These are phyloP conservation scores for Plasmodium malariae DNA, from an alignment of 169 alveolate species.

Conservation along the genomic window DNA sequence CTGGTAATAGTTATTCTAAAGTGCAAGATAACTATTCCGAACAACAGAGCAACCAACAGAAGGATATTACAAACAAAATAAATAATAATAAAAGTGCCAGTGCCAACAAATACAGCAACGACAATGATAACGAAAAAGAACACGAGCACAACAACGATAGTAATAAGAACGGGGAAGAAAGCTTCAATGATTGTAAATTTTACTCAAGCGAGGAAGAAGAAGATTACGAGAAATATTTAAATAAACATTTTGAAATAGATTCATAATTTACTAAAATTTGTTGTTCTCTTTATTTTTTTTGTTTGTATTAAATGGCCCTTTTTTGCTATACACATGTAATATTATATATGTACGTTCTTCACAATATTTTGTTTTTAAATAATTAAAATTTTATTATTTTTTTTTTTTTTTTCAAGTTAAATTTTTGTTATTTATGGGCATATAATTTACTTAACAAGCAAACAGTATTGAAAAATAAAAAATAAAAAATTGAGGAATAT, in stretches of 20 bases:
- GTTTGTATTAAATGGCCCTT: background rate
- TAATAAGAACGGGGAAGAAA: slow-evolving; percentile 6
- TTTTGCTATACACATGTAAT: background rate
- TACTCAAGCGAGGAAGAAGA: slow-evolving; percentile 72
- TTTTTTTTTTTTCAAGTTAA: slow-evolving; percentile 17
- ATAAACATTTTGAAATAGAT: slow-evolving; percentile 70
- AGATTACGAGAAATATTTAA: slow-evolving; percentile 70
- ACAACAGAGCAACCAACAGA: too few relatives aligned
- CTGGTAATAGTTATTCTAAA: too few relatives aligned
- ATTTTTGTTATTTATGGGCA: slow-evolving; percentile 21
- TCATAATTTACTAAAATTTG: background rate
- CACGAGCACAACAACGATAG: background rate
- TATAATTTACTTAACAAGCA: background rate
- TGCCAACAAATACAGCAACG: background rate
- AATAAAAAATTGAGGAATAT: background rate
- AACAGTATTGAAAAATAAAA: background rate
- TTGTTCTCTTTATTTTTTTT: slow-evolving; percentile 7
- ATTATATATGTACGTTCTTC: background rate
- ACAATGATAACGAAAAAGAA: background rate
- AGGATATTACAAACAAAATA: background rate
- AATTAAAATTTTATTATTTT: background rate
- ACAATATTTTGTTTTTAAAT: background rate
- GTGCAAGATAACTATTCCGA: too few relatives aligned
- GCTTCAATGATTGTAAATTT: slow-evolving; percentile 42
- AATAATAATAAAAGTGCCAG: slow-evolving; percentile 1